Evolutionary conservation across 2,329 filamentous ascomycete species (phyloP), one percentile per base, ranked within the genome.

Genomic region (Phialophora verrucosa): DNA sequence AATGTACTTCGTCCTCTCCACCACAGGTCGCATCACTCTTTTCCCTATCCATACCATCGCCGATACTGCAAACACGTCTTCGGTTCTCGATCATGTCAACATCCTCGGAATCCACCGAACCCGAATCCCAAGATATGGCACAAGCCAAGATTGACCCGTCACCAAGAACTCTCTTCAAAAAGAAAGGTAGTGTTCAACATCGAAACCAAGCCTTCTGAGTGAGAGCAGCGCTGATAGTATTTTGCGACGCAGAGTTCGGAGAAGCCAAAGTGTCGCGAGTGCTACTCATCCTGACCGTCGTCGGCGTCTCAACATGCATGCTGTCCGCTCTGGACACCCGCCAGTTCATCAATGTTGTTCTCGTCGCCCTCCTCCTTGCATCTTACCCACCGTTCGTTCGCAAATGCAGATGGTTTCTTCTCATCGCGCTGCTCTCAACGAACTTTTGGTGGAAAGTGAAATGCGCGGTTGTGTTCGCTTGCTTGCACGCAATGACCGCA

Each of bases 301-400:
- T 32, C 27, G n/a, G 53, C 7, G 58, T 51, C 3, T 23, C 51
- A 20, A 27, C 44, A 14, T 32, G 31, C 50, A 31, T 57, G n/a
- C 50, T 62, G 11, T 50, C 57, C 0, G 44, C 31, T 23, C 4
- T 42, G 17, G 31, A 55, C 3, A 42, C 20, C 6, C 63, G 51
- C 23, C 51, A 56, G 10, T 53, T 65, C 50, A 11, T 25, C 17
- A 29, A 65, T 42, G 51, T 27, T 32, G 23, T 62, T 23, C 63
- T 65, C 14, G 35, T 49, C 27, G n/a, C 49, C 4, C 50, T 60
- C 14, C 27, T 65, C 14, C 56, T 65, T 47, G 53, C 29, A 17
- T 20, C 51, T 49, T 61, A 61, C 31, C 63, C 63, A 32, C 49
- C 47, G n/a, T 31, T 61, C 27, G 20, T 44, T 23, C 29, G 49